phyloP scores from a whole-genome alignment of 1,284 basidiomycete species.

The Sporisorium sorghi region DNA sequence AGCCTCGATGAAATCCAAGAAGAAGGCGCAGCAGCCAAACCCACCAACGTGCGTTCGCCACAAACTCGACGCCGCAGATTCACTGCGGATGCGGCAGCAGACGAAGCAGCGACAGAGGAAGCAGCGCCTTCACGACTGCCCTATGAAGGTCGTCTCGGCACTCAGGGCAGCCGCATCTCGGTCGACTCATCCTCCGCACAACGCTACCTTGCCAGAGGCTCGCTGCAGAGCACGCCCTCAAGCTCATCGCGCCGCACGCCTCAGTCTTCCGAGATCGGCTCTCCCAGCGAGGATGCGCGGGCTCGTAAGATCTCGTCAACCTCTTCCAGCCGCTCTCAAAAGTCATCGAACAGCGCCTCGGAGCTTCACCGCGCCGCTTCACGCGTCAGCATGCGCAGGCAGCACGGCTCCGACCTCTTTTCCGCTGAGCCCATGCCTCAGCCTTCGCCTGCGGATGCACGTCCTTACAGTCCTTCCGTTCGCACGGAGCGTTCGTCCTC shows the following conservation, averaged over 20 bases:
- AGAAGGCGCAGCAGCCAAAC: slow-evolving; percentile 14
- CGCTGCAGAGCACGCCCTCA: slow-evolving; percentile 41
- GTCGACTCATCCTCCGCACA: slow-evolving; percentile 48
- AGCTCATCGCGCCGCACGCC: slow-evolving; percentile 21
- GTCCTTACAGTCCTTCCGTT: slow-evolving; percentile 21
- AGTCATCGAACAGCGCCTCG: slow-evolving; percentile 55
- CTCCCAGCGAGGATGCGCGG: slow-evolving; percentile 47
- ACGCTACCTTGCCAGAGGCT: slow-evolving; percentile 33
- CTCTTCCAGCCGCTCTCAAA: slow-evolving; percentile 50
- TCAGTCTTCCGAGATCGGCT: slow-evolving; percentile 30
- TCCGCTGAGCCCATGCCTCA: slow-evolving; percentile 38
- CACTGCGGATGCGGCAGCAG: slow-evolving; percentile 44
- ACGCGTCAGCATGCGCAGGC: slow-evolving; percentile 51
- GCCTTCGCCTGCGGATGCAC: slow-evolving; percentile 4
- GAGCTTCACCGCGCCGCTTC: slow-evolving; percentile 56
- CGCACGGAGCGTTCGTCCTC: slow-evolving; percentile 29
- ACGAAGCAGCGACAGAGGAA: slow-evolving; percentile 43
- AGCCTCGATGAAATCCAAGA: slow-evolving; percentile 42
- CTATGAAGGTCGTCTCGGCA: slow-evolving; percentile 38
- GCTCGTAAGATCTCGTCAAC: slow-evolving; percentile 55
- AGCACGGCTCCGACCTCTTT: slow-evolving; percentile 52
- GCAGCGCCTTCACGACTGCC: slow-evolving; percentile 4
- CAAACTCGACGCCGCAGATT: slow-evolving; percentile 32
- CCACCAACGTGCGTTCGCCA: slow-evolving; percentile 2
- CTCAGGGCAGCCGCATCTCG: slow-evolving; percentile 45